Base-by-base conservation (phyloP, 768 basidiomycete species). In the Phaeotremella skinneri region DNA sequence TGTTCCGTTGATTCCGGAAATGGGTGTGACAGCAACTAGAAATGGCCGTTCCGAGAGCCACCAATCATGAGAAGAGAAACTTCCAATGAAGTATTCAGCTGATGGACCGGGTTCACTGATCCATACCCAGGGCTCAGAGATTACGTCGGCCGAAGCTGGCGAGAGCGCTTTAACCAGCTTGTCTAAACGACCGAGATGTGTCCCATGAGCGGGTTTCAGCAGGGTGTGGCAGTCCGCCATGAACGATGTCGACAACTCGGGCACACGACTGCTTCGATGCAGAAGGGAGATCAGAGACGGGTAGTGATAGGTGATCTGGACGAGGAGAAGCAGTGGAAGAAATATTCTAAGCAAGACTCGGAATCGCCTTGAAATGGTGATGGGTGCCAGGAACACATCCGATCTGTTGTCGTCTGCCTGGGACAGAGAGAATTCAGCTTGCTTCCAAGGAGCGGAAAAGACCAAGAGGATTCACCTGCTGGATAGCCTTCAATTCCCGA, bases 41-140 rank as follows among this genome's bases (percentile, higher is more conserved):
- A 91, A 80, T 0, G 89, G 90, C 2, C 90, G 82, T 77, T 92
- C 90, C 9, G 87, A 88, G 30, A 89, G 81, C 30, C 67, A 61
- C 90, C 91, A 93, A 21, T 81, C 68, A 6, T 81, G 59, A 4
- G 65, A 69, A 13, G 86, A 86, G 49, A 69, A 67, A 58, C 90
- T 81, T 64, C 89, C 90, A n/a, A 81, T 84, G 73, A 82, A 91
- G 79, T 84, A 92, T 2, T 80, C 77, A 0, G 85, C 84, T 56
- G 80, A 87, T 14, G 88, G 83, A 0, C 87, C 85, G 25, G 91
- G 89, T 72, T 92, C 90, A 4, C 87, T 83, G 31, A 92, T 82
- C 72, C 88, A 91, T 21, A 56, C 52, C 31, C 29, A 30, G 4
- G 9, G 14, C 29, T 23, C 9, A 9, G 17, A 27, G 4, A 29